Evolutionary conservation across 176 grass and related monocot genomes (phyloP).

Genomic region (Phoenix roebelenii): DNA sequence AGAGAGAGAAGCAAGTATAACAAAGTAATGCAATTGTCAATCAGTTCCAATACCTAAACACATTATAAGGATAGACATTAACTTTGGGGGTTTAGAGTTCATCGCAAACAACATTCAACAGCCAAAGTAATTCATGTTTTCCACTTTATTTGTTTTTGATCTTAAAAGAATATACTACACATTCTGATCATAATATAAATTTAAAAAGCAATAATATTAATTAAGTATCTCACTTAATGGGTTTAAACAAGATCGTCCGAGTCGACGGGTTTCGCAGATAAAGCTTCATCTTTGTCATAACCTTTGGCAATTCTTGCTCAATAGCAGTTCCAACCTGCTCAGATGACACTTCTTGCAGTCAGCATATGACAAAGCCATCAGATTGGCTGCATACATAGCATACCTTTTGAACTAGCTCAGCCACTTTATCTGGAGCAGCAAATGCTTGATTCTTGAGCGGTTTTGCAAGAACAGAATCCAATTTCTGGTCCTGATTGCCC

Average conservation of each 20-base stretch:
- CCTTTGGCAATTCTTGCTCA: conserved; percentile 68
- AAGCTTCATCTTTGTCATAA: conserved; percentile 76
- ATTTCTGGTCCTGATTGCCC: conserved; percentile 68
- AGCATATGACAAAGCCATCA: not conserved
- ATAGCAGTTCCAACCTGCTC: conserved; percentile 53
- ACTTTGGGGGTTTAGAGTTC: too few relatives aligned
- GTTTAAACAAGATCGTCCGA: conserved; percentile 93
- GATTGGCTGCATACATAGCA: not conserved
- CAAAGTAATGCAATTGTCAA: too few relatives aligned
- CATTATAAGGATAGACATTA: too few relatives aligned
- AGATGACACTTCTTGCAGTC: not conserved
- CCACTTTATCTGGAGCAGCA: conserved; percentile 92
- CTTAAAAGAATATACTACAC: not conserved
- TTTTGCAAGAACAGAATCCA: conserved; percentile 84
- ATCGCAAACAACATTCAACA: too few relatives aligned
- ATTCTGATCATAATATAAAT: not conserved
- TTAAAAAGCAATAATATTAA: too few relatives aligned
- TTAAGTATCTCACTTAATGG: conserved; percentile 65
- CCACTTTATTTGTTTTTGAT: too few relatives aligned
- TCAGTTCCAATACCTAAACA: too few relatives aligned
- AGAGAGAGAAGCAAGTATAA: too few relatives aligned
- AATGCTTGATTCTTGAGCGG: conserved; percentile 93
- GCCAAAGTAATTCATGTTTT: too few relatives aligned
- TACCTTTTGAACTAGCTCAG: conserved; percentile 90
- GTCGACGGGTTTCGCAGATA: conserved; percentile 97